phyloP scores from a whole-genome alignment of 306 rosid species.

The Sicyos edulis region DNA sequence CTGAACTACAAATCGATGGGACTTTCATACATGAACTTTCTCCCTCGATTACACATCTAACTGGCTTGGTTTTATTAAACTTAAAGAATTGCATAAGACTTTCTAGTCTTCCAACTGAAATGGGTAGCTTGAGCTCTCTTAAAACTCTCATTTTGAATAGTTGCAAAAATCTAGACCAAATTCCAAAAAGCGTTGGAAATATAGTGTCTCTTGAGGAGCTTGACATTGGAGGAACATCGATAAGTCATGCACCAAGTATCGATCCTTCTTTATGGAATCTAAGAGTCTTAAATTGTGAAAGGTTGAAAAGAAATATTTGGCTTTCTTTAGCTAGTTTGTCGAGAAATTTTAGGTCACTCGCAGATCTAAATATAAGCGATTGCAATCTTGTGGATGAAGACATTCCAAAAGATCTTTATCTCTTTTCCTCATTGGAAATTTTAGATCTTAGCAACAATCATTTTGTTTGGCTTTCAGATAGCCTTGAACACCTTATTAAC shows the following conservation, averaged over 20 bases:
- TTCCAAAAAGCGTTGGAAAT: neutral
- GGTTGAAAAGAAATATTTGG: no score
- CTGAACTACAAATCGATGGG: constrained; percentile 1
- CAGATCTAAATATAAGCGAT: no score
- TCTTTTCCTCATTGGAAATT: no score
- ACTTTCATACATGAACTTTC: constrained; percentile 13
- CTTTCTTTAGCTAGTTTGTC: no score
- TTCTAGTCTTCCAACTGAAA: constrained; percentile 10
- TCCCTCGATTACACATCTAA: neutral
- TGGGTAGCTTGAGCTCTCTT: constrained; percentile 19
- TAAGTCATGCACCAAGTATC: neutral
- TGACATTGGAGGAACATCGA: neutral
- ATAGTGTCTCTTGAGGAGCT: neutral
- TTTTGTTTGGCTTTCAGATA: no score
- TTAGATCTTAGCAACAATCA: no score
- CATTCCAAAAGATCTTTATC: no score
- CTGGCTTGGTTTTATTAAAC: constrained; percentile 16
- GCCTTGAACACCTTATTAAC: no score
- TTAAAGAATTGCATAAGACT: constrained; percentile 19
- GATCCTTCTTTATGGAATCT: neutral
- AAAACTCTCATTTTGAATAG: constrained; percentile 19
- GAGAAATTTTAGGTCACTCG: no score
- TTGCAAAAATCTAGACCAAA: neutral
- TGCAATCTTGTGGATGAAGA: no score
- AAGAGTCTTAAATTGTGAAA: no score